A percentile compares a stretch with the other conserved stretches of the same genome.
Evolutionary conservation across 192 early-diverging fungal species (phyloP).

Genomic region (Coemansia sp.): DNA sequence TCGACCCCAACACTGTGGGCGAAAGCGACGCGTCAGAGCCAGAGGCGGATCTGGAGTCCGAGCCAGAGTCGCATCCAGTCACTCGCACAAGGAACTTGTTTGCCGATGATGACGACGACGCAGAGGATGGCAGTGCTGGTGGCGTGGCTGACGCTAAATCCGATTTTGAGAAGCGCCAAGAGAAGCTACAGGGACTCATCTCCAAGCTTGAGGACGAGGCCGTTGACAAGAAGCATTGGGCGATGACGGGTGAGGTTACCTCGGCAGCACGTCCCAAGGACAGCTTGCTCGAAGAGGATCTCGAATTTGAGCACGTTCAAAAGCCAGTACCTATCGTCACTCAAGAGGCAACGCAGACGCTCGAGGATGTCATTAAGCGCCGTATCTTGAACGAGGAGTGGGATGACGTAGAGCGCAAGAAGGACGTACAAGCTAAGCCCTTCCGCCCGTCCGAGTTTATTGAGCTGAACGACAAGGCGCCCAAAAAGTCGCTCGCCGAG

Average conservation of each 20-base stretch:
- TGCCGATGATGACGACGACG: slow-evolving; percentile 30
- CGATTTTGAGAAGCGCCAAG: slow-evolving; percentile 80
- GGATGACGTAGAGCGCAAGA: slow-evolving; percentile 93
- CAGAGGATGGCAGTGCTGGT: slow-evolving; percentile 1
- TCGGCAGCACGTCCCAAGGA: slow-evolving; percentile 85
- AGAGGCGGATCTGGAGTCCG: slow-evolving; percentile 8
- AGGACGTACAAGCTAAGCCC: slow-evolving; percentile 70
- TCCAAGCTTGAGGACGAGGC: slow-evolving; percentile 85
- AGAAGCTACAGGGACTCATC: slow-evolving; percentile 71
- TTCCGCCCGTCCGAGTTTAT: slow-evolving; percentile 74
- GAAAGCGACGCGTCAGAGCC: slow-evolving; percentile 51
- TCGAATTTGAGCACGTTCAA: slow-evolving; percentile 87
- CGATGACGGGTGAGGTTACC: slow-evolving; percentile 83
- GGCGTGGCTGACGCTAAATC: slow-evolving; percentile 56
- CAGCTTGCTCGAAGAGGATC: slow-evolving; percentile 90
- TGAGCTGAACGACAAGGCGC: slow-evolving; percentile 85
- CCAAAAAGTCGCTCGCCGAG: slow-evolving; percentile 86
- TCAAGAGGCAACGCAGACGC: slow-evolving; percentile 79
- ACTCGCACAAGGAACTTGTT: slow-evolving; percentile 28
- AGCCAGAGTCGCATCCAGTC: slow-evolving; percentile 7
- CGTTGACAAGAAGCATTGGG: slow-evolving; percentile 85
- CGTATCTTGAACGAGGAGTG: slow-evolving; percentile 88
- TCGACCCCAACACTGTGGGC: slow-evolving; percentile 36
- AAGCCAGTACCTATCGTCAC: slow-evolving; percentile 97
- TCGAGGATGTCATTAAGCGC: slow-evolving; percentile 93